phyloP scores from a whole-genome alignment of 2,329 filamentous ascomycete species.

The Phoma sp. region DNA sequence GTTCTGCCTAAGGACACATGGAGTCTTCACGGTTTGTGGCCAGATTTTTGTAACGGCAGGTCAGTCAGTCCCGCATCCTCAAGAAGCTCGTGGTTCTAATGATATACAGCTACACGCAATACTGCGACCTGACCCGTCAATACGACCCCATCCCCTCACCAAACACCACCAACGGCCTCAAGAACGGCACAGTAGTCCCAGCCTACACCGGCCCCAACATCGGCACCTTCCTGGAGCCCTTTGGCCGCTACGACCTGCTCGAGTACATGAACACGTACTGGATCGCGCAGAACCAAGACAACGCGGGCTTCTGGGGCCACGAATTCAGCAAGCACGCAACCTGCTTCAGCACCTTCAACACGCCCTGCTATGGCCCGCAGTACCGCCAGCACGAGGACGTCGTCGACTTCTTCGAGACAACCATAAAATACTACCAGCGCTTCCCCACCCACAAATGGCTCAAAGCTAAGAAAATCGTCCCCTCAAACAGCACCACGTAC shows the following conservation, averaged over 20 bases:
- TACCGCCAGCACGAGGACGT: conserved; percentile 65
- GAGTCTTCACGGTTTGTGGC: conserved; percentile 61
- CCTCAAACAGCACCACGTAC: conserved; percentile 66
- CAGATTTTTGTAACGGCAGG: conserved; percentile 58
- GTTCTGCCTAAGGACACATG: conserved; percentile 63
- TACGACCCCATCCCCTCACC: conserved; percentile 68
- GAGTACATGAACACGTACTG: conserved; percentile 72
- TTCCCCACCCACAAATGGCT: conserved; percentile 69
- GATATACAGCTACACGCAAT: conserved; percentile 62
- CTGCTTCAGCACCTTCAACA: conserved; percentile 70
- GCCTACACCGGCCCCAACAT: conserved; percentile 66
- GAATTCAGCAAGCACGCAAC: conserved; percentile 73
- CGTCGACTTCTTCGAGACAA: conserved; percentile 68
- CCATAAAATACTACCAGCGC: conserved; percentile 62
- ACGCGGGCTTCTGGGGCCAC: conserved; percentile 69
- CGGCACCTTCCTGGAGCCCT: conserved; percentile 63
- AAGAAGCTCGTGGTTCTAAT: background rate
- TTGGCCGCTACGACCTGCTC: conserved; percentile 66
- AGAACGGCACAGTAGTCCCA: conserved; percentile 60
- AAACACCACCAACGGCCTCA: conserved; percentile 66
- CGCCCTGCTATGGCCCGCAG: conserved; percentile 67
- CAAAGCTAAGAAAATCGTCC: conserved; percentile 59
- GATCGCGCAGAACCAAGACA: conserved; percentile 64
- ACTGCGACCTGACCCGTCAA: conserved; percentile 69
- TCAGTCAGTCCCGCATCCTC: conserved; percentile 54